Percentiles rank a stretch among this genome's conserved stretches.
These are phyloP conservation scores for Aspergillus nanangensis DNA, from an alignment of 495 filamentous ascomycete species.

Conservation along the genomic window DNA sequence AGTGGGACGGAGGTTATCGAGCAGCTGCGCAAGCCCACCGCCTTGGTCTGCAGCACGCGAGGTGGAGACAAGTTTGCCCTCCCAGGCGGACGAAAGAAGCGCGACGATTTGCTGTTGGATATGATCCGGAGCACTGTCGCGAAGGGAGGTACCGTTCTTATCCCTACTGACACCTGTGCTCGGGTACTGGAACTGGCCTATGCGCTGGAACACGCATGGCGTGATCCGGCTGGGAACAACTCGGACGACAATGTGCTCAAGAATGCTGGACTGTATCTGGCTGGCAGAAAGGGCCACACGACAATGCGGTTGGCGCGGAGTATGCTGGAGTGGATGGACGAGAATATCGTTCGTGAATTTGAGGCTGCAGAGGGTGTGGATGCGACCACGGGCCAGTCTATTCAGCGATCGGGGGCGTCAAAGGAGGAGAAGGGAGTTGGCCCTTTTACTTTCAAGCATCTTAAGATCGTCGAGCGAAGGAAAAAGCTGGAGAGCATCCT, in stretches of 20 bases:
- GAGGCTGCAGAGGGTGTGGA: conserved; percentile 65
- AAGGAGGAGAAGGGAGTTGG: conserved; percentile 47
- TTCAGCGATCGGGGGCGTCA: conserved; percentile 29
- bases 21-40: conserved; percentile 86
- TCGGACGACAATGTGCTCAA: conserved; percentile 53
- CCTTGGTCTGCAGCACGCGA: conserved; percentile 82
- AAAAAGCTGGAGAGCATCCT: conserved; percentile 66
- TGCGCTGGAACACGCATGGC: conserved; percentile 87
- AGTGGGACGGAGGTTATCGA: conserved; percentile 90
- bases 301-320: conserved; percentile 86
- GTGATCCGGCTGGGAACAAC: conserved; percentile 51
- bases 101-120: conserved; percentile 80
- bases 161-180: conserved; percentile 92
- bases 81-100: conserved; percentile 65
- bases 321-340: conserved; percentile 99
- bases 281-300: conserved; percentile 70
- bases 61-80: conserved; percentile 70
- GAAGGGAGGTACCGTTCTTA: conserved; percentile 87
- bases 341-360: conserved; percentile 84
- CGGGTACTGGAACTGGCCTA: conserved; percentile 92
- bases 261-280: conserved; percentile 71
- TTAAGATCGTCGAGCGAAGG: conserved; percentile 73
- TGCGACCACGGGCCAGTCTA: conserved; percentile 39
- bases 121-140: conserved; percentile 72
- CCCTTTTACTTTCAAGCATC: conserved; percentile 86